Conservation (phyloP, 345 rosid genomes). For the Barbarea vulgaris region DNA sequence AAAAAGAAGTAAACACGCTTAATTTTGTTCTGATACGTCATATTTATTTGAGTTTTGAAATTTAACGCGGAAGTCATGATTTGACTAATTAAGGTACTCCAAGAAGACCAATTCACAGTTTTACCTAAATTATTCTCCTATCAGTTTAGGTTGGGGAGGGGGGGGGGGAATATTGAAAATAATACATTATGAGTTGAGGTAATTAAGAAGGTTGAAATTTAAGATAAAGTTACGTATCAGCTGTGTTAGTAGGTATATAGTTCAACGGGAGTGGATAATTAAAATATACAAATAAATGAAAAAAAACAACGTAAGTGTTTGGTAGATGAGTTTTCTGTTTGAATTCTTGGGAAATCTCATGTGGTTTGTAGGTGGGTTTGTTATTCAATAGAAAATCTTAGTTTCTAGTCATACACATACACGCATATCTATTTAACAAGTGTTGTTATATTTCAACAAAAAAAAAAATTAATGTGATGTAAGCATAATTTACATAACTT, state of each 20-base stretch:
- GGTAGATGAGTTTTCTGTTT: slow-evolving; percentile 15
- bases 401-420: slow-evolving; percentile 15
- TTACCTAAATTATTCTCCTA: slow-evolving; percentile 16
- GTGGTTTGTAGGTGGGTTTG: slow-evolving; percentile 18
- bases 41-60: slow-evolving; percentile 6
- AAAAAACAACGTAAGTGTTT: background rate
- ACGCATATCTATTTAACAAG: slow-evolving; percentile 22
- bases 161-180: background rate
- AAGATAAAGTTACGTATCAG: background rate
- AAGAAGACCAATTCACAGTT: slow-evolving; percentile 32
- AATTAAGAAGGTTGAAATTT: slow-evolving; percentile 21
- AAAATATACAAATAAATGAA: background rate
- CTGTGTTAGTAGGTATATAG: background rate
- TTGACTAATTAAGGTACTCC: slow-evolving; percentile 18
- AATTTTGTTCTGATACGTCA: slow-evolving; percentile 16
- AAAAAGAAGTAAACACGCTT: background rate
- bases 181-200: background rate
- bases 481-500: no score
- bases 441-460: background rate
- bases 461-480: background rate
- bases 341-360: background rate
- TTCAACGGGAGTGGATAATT: background rate
- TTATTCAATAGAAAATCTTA: slow-evolving; percentile 17
- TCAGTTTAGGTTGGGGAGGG: slow-evolving; percentile 2
- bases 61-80: slow-evolving; percentile 18